These are phyloP conservation scores for Fusarium zealandicum DNA, from an alignment of 2,329 filamentous ascomycete species.

Conservation along the genomic window DNA sequence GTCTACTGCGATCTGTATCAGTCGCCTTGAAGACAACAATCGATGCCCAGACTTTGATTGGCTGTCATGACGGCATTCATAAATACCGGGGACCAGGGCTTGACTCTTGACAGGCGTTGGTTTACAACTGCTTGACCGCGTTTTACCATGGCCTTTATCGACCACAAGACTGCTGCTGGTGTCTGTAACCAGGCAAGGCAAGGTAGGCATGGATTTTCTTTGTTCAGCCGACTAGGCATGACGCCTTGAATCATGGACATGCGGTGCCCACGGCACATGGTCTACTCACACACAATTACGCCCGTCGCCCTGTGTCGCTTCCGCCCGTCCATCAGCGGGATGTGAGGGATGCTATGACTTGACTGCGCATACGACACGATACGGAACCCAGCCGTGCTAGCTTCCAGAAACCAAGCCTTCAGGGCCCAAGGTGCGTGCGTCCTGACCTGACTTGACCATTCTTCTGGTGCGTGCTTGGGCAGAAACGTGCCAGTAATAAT, in stretches of 20 bases:
- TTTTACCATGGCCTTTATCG: slow-evolving; percentile 26
- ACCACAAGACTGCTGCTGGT: slow-evolving; percentile 28
- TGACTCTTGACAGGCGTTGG: slow-evolving; percentile 23
- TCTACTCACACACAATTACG: slow-evolving; percentile 3
- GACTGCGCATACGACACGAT: neutral
- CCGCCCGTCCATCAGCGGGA: neutral
- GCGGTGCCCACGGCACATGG: neutral
- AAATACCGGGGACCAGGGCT: slow-evolving; percentile 18
- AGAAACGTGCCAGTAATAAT: slow-evolving; percentile 36
- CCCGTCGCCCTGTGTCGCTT: neutral
- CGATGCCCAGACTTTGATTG: slow-evolving; percentile 24
- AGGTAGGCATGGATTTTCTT: slow-evolving; percentile 16
- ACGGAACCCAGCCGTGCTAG: neutral
- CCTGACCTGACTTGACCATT: slow-evolving; percentile 20
- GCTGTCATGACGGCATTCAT: slow-evolving; percentile 12
- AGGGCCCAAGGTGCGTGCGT: slow-evolving; percentile 7
- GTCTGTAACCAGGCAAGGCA: no score
- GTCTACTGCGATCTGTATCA: slow-evolving; percentile 26
- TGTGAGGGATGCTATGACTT: slow-evolving; percentile 8
- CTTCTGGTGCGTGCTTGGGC: slow-evolving; percentile 24
- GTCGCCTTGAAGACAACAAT: slow-evolving; percentile 24
- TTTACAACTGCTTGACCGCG: slow-evolving; percentile 28
- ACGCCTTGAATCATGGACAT: slow-evolving; percentile 4
- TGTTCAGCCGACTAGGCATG: slow-evolving; percentile 14
- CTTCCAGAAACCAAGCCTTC: slow-evolving; percentile 5